These are phyloP conservation scores for Penicillium digitatum DNA, from an alignment of 2,329 filamentous ascomycete genomes.

Conservation along the genomic window DNA sequence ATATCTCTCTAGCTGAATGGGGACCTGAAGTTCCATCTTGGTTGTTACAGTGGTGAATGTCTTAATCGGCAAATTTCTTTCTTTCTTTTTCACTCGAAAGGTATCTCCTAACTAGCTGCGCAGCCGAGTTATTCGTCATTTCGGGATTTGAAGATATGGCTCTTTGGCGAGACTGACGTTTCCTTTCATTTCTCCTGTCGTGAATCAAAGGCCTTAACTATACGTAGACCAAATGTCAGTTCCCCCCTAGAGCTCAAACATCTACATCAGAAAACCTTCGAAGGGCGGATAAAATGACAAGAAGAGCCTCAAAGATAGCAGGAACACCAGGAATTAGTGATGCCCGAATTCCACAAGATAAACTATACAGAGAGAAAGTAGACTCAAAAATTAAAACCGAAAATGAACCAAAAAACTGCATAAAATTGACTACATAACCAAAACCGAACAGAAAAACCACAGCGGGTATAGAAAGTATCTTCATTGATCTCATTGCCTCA, in stretches of 20 bases:
- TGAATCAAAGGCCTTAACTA: too few relatives aligned
- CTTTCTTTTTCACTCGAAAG: too few relatives aligned
- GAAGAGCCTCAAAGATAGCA: neutral
- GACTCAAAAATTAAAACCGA: neutral
- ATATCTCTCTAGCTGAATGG: slow-evolving; percentile 37
- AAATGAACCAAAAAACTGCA: neutral
- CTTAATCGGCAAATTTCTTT: too few relatives aligned
- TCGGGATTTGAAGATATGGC: too few relatives aligned
- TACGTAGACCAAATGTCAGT: too few relatives aligned
- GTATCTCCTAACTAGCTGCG: too few relatives aligned
- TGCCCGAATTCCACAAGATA: neutral
- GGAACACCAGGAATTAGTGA: neutral
- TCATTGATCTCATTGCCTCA: slow-evolving; percentile 8
- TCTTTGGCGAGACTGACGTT: too few relatives aligned
- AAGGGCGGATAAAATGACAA: neutral
- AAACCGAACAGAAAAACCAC: neutral
- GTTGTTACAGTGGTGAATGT: slow-evolving; percentile 31
- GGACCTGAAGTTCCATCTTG: slow-evolving; percentile 33
- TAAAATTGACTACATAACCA: neutral
- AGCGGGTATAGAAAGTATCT: slow-evolving; percentile 1
- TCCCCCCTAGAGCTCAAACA: too few relatives aligned
- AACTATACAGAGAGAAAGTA: neutral
- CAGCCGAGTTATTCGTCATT: too few relatives aligned
- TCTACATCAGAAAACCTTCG: neutral
- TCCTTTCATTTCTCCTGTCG: too few relatives aligned